Conservation (phyloP, 805 yeast genomes). For the Wickerhamiella vanderwaltii region DNA sequence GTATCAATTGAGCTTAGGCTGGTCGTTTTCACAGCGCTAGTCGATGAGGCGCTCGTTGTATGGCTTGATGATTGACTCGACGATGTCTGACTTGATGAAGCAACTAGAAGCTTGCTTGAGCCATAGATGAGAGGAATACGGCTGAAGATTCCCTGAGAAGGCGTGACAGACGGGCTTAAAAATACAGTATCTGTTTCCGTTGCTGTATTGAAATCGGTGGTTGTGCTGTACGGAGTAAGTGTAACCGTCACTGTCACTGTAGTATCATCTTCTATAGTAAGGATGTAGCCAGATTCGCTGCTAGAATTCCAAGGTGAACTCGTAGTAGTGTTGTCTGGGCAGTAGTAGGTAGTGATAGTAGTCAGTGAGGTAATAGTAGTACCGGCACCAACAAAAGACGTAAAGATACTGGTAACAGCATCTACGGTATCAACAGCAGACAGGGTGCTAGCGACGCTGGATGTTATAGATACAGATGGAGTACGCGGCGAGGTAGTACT, state of each 20-base stretch:
- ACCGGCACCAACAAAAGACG: not conserved
- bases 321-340: not conserved
- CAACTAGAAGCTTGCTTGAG: not conserved
- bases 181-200: not conserved
- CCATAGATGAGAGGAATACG: slow-evolving; percentile 1
- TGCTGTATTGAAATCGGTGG: not conserved
- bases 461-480: not conserved
- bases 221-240: too few relatives aligned
- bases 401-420: not conserved
- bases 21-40: too few relatives aligned
- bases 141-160: too few relatives aligned
- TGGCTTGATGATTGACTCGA: too few relatives aligned
- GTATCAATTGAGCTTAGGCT: too few relatives aligned
- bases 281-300: not conserved
- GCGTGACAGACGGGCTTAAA: not conserved
- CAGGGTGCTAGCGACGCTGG: not conserved
- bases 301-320: too few relatives aligned
- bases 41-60: too few relatives aligned
- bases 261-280: not conserved
- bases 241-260: not conserved
- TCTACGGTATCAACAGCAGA: not conserved
- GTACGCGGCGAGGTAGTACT: not conserved
- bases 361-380: not conserved
- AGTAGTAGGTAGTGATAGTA: not conserved
- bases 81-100: too few relatives aligned